Evolutionary conservation across 139 green algal species (phyloP), one percentile per base, ranked within the genome.

Genomic region (Asterochloris sp.): DNA sequence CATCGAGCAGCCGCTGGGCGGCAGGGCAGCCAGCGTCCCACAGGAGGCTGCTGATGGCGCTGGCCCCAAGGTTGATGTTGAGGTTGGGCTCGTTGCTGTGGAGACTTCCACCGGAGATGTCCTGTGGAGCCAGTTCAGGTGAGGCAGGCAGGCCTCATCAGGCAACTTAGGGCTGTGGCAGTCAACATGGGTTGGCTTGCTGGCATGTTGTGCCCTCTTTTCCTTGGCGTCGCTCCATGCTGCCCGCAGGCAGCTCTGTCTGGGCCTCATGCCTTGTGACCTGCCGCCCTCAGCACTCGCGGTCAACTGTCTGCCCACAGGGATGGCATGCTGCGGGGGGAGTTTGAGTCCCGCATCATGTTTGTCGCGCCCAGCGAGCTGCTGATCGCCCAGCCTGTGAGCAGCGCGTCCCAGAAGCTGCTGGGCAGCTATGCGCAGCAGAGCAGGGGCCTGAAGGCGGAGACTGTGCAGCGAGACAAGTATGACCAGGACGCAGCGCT

Each of bases 21-120:
- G 26, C 62, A 64, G 66, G n/a, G 15, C 38, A 75, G 24, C 80
- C 27, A n/a, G 69, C 19, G 10, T 28, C 12, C 14, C 60, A 28
- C 76, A 80, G 24, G 76, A 79, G 69, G n/a, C 47, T 26, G 17
- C 69, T 27, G 63, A 14, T 28, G 47, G 60, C 12, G 47, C 82
- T 60, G 75, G n/a, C 14, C 69, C 66, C 60, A 26, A 71, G 13
- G 71, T 47, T 19, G 67, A 61, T n/a, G 81, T 87, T 12, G 80
- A 83, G 17, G 54, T 95, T 29, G 93, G 89, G 14, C 61, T 98
- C 14, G 85, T 97, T 24, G 94, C 93, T 6, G 84, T 98, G 62
- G 95, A 98, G 78, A 88, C 86, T 28, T 87, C 84, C 69, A 96
- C 91, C 10, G 95, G 92, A 0, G 89, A 93, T 68, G 89, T 96